Evolutionary conservation across 1,139 yeast species (phyloP).

Genomic region (Geotrichum bryndzae): DNA sequence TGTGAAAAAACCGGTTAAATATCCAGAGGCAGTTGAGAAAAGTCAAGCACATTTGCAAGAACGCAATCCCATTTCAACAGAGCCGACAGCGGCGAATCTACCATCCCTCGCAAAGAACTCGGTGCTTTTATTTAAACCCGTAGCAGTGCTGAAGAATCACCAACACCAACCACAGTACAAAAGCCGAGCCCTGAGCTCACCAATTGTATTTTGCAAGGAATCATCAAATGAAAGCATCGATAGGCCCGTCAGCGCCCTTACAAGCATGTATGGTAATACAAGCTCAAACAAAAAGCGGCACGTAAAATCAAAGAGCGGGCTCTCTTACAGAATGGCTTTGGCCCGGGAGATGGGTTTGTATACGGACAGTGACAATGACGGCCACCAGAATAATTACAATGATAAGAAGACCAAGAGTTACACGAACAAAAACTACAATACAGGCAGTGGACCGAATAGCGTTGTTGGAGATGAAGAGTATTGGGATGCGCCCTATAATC

Average conservation of each 20-base stretch:
- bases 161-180: neutral
- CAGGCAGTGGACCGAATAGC: neutral
- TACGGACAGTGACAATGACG: neutral
- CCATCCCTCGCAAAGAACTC: neutral
- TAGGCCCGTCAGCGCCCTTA: neutral
- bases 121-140: neutral
- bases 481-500: constrained; percentile 1
- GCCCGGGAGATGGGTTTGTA: neutral
- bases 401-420: neutral
- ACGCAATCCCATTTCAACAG: neutral
- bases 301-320: neutral
- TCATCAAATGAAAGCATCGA: neutral
- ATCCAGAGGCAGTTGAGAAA: neutral
- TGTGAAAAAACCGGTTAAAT: neutral
- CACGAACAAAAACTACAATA: neutral
- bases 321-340: neutral
- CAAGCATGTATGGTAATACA: neutral
- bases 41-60: neutral
- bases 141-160: neutral
- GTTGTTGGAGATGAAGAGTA: neutral
- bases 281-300: neutral
- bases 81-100: neutral
- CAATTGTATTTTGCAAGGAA: neutral
- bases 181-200: neutral
- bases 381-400: neutral